Percentiles rank a stretch among this genome's conserved stretches.
Conservation (phyloP, 192 early-diverging fungal genomes). For the Rhizophagus sp. region DNA sequence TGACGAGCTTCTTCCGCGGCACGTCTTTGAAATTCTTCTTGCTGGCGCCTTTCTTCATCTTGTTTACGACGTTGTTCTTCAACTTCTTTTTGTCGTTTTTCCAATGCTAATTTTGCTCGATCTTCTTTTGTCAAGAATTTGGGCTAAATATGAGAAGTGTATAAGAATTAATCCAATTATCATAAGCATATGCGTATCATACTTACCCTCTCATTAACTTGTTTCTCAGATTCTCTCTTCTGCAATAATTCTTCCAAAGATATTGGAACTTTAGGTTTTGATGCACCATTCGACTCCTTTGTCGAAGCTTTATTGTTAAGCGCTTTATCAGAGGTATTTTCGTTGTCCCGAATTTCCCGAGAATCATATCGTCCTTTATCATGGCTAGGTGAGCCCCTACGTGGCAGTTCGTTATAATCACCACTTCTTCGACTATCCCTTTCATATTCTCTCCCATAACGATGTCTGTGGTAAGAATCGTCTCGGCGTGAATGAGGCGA, state of each 20-base stretch:
- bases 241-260: constrained; percentile 78
- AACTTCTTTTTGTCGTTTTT: constrained; percentile 79
- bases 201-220: constrained; percentile 56
- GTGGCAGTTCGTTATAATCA: constrained; percentile 4
- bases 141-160: constrained; percentile 44
- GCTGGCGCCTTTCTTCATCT: constrained; percentile 61
- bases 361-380: constrained; percentile 8
- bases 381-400: not conserved
- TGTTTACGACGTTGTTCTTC: constrained; percentile 64
- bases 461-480: constrained; percentile 1
- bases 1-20: constrained; percentile 49
- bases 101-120: constrained; percentile 82
- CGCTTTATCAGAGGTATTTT: constrained; percentile 7
- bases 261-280: constrained; percentile 57
- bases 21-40: constrained; percentile 55
- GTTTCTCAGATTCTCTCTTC: constrained; percentile 67
- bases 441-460: constrained; percentile 27
- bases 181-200: not conserved
- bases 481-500: constrained; percentile 8
- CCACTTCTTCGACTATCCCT: constrained; percentile 19
- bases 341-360: constrained; percentile 18
- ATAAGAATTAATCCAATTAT: not conserved
- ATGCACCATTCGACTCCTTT: not conserved
- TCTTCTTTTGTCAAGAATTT: constrained; percentile 92
- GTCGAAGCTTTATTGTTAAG: constrained; percentile 30